Base-by-base conservation (phyloP, 129 eudicot species). In the Centella asiatica region DNA sequence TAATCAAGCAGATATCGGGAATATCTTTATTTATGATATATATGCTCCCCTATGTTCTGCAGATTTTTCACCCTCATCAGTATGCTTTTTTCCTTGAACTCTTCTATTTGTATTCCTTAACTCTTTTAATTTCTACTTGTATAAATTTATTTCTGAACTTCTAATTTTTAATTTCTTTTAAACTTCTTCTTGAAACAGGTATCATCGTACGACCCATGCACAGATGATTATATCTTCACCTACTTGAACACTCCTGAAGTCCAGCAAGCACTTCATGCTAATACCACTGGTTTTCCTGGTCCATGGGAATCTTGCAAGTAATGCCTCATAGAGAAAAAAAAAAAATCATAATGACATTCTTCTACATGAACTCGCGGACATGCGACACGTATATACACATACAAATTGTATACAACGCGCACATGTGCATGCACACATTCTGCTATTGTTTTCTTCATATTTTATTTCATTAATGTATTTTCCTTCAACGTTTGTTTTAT, bases 251-350 rank as follows among this genome's bases (percentile, higher is more conserved):
- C 50, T 36, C 86, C 80, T 24, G 59, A 72, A 44, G 95, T 86
- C 23, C 95, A 86, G 62, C 72, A 72, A 44, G 56, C 84, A 22
- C 76, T 86, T 50, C 90, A 86, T 22, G 95, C 81, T 9, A 78
- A 74, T 62, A 31, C 66, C 62, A 83, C 79, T 0, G 72, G 73
- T 15, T 60, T 74, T 60, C 82, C 82, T 0, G 75, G 69, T 57
- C 36, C 57, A 4, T 86, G 87, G 95, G 26, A 48, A 26, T 64
- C 64, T 34, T 86, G 95, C 90, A 80, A 60, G 95, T 86, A 80
- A 44, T 64, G 28, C 54, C 25, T 48, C 10, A 0, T 47, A 6
- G 20, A 48, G 25, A 1, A 48, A 0, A 48, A 1, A 20, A 48
- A 11, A 48, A 2, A 48, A 24, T 18, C 6, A 47, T 25, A 10